Evolutionary conservation across 306 rosid genomes (phyloP), one percentile per base, ranked within the genome.

Genomic region (Acacia melanoxylon): DNA sequence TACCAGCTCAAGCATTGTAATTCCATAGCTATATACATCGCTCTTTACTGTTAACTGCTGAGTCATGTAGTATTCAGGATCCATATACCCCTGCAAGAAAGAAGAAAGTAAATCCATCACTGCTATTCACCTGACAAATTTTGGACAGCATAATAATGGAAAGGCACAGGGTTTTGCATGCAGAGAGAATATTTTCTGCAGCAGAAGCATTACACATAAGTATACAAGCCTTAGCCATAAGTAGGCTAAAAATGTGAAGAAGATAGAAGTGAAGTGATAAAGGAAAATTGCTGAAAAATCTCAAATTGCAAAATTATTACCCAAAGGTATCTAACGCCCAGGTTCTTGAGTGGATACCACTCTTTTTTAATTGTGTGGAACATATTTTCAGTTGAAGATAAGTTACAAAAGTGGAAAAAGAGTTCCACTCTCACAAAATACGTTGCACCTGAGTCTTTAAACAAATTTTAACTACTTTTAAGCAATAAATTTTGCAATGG

Each of bases 21-120:
- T 93, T 40, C 97, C 95, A 58, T 87, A 94, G 49, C 97, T 88
- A 58, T 92, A 91, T 1, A 94, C 97, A 78, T 94, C 97, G 62
- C 94, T 94, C 86, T 92, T 94, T 75, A 92, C 95, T 0, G 92
- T 82, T 78, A 87, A 67, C 49, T 84, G 90, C 15, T 87, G 90
- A 63, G 90, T 87, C 90, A 87, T 84, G 40, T 87, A 87, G 68
- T 87, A 87, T 46, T 87, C 90, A 4, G 90, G 90, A 77, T 87
- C 90, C 86, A 94, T 54, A 85, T 94, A 91, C 17, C 98, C 98
- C 97, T 92, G 29, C 72, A 87, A 62, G 62, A 83, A 74, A 48
- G 63, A 63, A 54, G 68, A 68, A 58, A 19, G 78, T 71, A 8
- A 66, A 44, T 75, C 20, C 56, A 62, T 12, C 8, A 22, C 2